Percentiles rank a stretch among this genome's conserved stretches.
Conservation (phyloP, 2,329 filamentous ascomycete species). For the Simplicillium sp. region DNA sequence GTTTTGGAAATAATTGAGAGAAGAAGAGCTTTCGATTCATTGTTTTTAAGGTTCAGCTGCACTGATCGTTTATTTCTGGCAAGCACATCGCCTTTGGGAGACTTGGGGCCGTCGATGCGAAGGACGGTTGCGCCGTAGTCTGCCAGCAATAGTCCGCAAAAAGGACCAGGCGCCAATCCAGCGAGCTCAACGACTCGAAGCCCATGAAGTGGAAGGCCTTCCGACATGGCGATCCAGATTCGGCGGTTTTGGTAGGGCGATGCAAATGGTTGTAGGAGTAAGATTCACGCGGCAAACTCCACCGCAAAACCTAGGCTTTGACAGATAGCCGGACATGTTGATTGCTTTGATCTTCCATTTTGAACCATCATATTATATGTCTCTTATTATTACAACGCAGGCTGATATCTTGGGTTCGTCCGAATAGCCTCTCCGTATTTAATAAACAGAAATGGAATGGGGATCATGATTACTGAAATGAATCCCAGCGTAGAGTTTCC, state of each 20-base stretch:
- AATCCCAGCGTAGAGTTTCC: conserved; percentile 5
- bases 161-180: conserved; percentile 64
- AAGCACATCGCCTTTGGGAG: conserved; percentile 52
- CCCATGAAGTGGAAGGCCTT: conserved; percentile 27
- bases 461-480: conserved; percentile 33
- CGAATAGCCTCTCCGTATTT: conserved; percentile 26
- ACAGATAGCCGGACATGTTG: no score
- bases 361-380: neutral
- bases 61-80: conserved; percentile 75
- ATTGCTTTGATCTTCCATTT: no score
- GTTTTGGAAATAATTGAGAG: conserved; percentile 50
- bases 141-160: conserved; percentile 77
- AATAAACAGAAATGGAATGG: conserved; percentile 33
- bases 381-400: no score
- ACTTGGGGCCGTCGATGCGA: conserved; percentile 64
- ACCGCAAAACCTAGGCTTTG: no score
- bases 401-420: neutral
- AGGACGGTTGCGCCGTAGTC: conserved; percentile 85
- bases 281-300: no score
- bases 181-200: conserved; percentile 51
- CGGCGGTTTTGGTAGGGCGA: no score
- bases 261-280: no score
- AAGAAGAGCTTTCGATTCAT: conserved; percentile 54
- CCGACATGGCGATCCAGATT: neutral
- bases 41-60: conserved; percentile 61